Evolutionary conservation across 192 early-diverging fungal genomes (phyloP).

Genomic region (Polychytrium aggregatum): DNA sequence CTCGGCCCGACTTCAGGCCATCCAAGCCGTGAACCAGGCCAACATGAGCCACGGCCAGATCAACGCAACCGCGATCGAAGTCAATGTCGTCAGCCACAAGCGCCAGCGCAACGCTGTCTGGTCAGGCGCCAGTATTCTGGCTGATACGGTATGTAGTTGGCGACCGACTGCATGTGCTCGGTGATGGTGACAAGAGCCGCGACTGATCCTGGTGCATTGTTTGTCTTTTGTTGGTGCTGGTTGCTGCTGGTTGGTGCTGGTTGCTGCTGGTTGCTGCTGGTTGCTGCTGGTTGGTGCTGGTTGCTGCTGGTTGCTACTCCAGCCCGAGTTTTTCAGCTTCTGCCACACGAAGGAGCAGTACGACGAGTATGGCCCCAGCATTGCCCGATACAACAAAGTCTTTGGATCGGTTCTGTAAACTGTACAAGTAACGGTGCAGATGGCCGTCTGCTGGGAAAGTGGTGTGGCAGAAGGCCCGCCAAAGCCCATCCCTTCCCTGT

Average conservation of each 20-base stretch:
- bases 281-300: background rate
- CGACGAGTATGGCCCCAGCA: conserved; percentile 93
- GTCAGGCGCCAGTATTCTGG: conserved; percentile 94
- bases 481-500: too few species aligned
- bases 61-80: conserved; percentile 77
- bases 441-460: too few species aligned
- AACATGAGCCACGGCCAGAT: conserved; percentile 25
- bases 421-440: too few species aligned
- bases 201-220: background rate
- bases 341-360: conserved; percentile 98
- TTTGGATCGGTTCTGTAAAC: conserved; percentile 49
- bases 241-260: background rate
- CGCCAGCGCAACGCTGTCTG: conserved; percentile 98
- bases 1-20: conserved; percentile 40
- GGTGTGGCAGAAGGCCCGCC: too few species aligned
- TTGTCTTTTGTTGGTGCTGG: background rate
- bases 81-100: conserved; percentile 96
- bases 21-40: conserved; percentile 14
- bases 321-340: conserved; percentile 81
- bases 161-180: background rate
- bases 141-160: conserved; percentile 58
- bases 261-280: background rate
- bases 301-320: background rate
- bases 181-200: background rate
- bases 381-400: conserved; percentile 86